Evolutionary conservation across 352 stramenopile species (phyloP), one percentile per base, ranked within the genome.

Genomic region (Thraustochytrium sp.): DNA sequence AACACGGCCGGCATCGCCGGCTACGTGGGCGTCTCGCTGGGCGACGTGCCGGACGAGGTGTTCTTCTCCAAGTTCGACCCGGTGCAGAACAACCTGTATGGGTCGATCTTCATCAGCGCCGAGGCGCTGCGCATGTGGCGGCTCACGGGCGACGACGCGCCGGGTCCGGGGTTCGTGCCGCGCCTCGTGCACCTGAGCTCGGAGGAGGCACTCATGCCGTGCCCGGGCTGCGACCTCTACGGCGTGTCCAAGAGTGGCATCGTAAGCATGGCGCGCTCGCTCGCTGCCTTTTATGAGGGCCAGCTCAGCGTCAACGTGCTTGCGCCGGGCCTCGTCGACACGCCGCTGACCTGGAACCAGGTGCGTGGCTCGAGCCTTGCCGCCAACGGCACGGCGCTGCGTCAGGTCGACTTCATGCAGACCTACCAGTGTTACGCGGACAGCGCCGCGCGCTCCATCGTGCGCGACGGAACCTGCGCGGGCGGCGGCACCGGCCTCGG

Each of bases 211-310:
- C 68, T 80, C 36, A 80, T 51, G 68, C 44, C 68, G 9, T 72
- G 68, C 44, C 68, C 44, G 18, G 44, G 68, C 4, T 80, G 68
- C 51, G 68, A 46, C 68, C 23, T 80, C 44, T 80, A 80, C 49
- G 68, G 68, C n/a, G 63, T 80, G 1, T 65, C 46, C 21, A 80
- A 80, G 51, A 80, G 68, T 44, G 68, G 68, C 34, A 80, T 80
- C 38, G 40, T 80, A 16, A 46, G 31, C 23, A 18, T 80, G 3
- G 46, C 68, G 46, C 68, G 68, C 4, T 80, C 68, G 18, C 31
- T 72, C 42, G 68, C 68, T 2, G 68, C 68, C 46, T 55, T 80
- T 46, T 80, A 80, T 26, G 68, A 61, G 11, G 68, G 68, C 37
- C 34, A 68, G 31, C 68, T 80, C 18, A 46, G 68, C 51, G 48